Base-by-base conservation (phyloP, 257 asterid species). In the Solanum sitiens region DNA sequence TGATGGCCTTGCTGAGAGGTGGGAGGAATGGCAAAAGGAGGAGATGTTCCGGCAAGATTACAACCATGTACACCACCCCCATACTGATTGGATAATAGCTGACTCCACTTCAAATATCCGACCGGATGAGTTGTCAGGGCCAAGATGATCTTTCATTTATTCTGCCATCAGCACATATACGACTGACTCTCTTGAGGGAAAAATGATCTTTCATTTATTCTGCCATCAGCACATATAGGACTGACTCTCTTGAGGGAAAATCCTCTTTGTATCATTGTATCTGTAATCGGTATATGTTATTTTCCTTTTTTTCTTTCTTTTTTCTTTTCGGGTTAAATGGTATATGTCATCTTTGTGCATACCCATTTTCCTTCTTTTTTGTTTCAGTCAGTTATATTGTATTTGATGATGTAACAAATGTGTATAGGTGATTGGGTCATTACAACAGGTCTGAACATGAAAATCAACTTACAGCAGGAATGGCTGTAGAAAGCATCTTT, bases 1-100 rank as follows among this genome's bases (percentile, higher is more conserved):
- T 8, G 94, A 92, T 61, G 93, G 93, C n/a, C 86, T 92, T 88
- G 92, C 94, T 5, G 92, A 91, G 92, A 89, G 90, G 77, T 91
- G 94, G 93, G 93, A 91, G 50, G 93, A 89, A 85, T 92, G 94
- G 94, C 93, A 92, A 79, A 90, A 92, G 87, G 94, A 89, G 56
- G 94, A 90, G 82, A 87, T 90, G 90, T 86, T 88, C 86, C 91
- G 93, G 35, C 93, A 90, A 87, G 93, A 88, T 37, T 82, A 85
- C 86, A 86, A 37, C 85, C 90, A 89, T 83, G 67, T 37, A 42
- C 87, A 90, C 63, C 93, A 89, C 74, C 94, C 90, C 16, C 89
- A 84, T 88, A 85, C 92, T 9, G 91, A 87, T 72, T 92, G 94
- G 94, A 87, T 89, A 15, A 84, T 90, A 9, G 90, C 87, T 1